These are phyloP conservation scores for Syncephalastrum monosporum DNA, from an alignment of 371 early-diverging fungal genomes.

Conservation along the genomic window DNA sequence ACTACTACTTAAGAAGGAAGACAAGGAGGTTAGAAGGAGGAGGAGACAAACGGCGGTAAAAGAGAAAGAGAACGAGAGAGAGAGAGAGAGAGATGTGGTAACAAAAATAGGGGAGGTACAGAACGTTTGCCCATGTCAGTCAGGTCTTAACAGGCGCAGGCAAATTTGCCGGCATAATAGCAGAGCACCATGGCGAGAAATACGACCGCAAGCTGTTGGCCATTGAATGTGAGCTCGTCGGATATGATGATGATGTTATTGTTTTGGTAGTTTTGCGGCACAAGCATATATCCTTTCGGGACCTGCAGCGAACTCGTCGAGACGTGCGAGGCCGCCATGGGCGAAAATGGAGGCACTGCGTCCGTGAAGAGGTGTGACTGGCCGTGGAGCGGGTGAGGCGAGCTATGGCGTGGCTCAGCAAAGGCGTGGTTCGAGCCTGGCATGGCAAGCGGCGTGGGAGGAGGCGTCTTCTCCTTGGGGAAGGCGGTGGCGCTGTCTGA, in stretches of 20 bases:
- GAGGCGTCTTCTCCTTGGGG: no score
- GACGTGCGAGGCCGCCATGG: slow-evolving; percentile 8
- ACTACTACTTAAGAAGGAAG: no score
- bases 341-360: background rate
- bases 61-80: no score
- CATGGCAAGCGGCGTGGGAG: no score
- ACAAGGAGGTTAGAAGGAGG: no score
- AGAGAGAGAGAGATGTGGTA: no score
- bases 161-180: slow-evolving; percentile 53
- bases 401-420: background rate
- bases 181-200: slow-evolving; percentile 50
- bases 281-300: slow-evolving; percentile 47
- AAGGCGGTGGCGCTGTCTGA: no score
- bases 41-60: no score
- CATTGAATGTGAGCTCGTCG: slow-evolving; percentile 50
- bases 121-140: background rate
- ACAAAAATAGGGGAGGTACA: no score
- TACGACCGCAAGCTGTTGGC: slow-evolving; percentile 48
- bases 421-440: no score
- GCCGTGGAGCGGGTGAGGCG: background rate
- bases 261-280: slow-evolving; percentile 41
- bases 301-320: slow-evolving; percentile 19
- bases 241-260: slow-evolving; percentile 46
- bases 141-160: slow-evolving; percentile 22
- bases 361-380: background rate